Base-by-base conservation (phyloP, 345 rosid genomes). In the Bruguiera sexangula region DNA sequence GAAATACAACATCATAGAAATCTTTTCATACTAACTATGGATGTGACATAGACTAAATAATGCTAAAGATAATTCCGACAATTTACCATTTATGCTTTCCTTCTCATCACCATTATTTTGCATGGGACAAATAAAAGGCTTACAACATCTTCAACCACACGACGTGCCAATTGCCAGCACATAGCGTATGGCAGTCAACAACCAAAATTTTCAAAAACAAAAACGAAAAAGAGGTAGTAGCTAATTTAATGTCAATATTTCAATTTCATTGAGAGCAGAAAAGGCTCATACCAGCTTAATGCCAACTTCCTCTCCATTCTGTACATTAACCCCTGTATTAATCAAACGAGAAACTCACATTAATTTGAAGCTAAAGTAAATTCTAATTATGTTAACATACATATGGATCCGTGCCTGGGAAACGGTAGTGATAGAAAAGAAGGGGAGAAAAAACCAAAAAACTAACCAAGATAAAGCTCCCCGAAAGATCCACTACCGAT, bases 401-500 rank as follows among this genome's bases (percentile, higher is more conserved):
- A 55, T 10, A 11, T 52, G 56, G 56, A 31, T 6, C 8, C 31
- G 21, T 8, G 56, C 22, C 20, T 48, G 62, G 50, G 30, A 31
- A 31, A 31, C 5, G 32, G 32, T 31, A 4, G 32, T 31, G 5
- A 31, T 31, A 31, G 32, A 31, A 31, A 31, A 31, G 32, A 31
- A 31, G 3, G 32, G 32, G 32, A 31, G 5, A 31, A 31, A 4
- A 31, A 31, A 31, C 5, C 4, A 57, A 65, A 39, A 16, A 63
- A 60, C 83, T 72, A 68, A 85, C 89, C 87, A 46, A 85, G 85
- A 71, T 70, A 87, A 43, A 87, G 75, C 80, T 85, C 92, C 30
- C 92, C 92, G 36, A 87, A 87, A 39, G 89, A 85, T 72, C 89
- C 89, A 67, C 86, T 85, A 20, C 89, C 92, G 67, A 87, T 87